Evolutionary conservation across 2,329 filamentous ascomycete species (phyloP), one percentile per base, ranked within the genome.

Genomic region (Penicillium sp.): DNA sequence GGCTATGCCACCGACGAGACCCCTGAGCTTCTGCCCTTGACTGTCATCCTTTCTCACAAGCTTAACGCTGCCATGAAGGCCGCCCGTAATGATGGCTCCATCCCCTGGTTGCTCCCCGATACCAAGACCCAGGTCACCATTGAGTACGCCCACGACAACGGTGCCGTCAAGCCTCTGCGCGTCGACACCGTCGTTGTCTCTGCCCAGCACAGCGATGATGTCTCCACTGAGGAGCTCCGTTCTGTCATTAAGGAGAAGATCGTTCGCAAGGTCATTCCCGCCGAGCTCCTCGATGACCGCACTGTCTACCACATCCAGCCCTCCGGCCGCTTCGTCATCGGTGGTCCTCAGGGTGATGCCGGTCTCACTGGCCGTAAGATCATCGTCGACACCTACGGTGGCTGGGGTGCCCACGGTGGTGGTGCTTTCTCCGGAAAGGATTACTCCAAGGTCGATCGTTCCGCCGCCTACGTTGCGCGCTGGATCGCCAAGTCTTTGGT

Each of bases 371-470:
- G 94, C 79, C 93, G 94, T 75, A 99, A 99, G 89, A 99, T 99
- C 86, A 89, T 97, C 68, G 94, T 99, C 78, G 94, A 99, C 83
- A 97, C 94, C 79, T 99, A 99, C 83, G 94, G 94, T 84, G 94
- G 94, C 74, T 97, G 94, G 94, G 94, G 94, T 83, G 94, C 94
- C 71, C 94, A 99, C 86, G 94, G 94, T 85, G 94, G 94, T 85
- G 94, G 94, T 89, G 94, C 94, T 79, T 99, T 99, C 90, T 97
- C 94, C 73, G 94, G 94, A 75, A 99, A 99, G 89, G 94, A 99
- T 80, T 99, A 97, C 88, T 97, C 92, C 86, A 99, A 99, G 87
- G 94, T 99, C 81, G 94, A 99, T 78, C 91, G 94, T 72, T 97
- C 94, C 53, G 94, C 94, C 68, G 94, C 94, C 74, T 99, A 99